phyloP scores from a whole-genome alignment of 176 grass and related monocot species.

The barley (Hordeum vulgare) region DNA sequence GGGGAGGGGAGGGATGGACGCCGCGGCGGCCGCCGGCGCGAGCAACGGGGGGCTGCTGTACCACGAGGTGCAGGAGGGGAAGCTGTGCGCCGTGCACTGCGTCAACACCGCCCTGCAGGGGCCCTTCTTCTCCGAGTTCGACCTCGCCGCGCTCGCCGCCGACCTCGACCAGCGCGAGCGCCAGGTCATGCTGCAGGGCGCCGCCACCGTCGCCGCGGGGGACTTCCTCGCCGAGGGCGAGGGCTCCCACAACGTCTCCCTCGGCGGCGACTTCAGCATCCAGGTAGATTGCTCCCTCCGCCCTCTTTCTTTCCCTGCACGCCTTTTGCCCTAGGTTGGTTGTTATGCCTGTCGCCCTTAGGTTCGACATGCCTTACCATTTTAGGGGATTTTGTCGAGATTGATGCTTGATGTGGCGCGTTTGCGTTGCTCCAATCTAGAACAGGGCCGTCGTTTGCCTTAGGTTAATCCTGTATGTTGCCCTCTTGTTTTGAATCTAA shows the following conservation, averaged over 20 bases:
- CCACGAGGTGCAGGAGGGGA: conserved; percentile 97
- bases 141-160: conserved; percentile 85
- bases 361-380: neutral
- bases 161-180: conserved; percentile 85
- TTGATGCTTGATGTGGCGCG: neutral
- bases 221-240: conserved; percentile 59
- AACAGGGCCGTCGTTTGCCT: neutral
- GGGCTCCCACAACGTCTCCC: conserved; percentile 87
- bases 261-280: conserved; percentile 98
- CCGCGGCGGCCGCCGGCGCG: conserved; percentile 18
- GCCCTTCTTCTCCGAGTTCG: conserved; percentile 99
- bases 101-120: conserved; percentile 95
- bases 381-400: neutral
- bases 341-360: neutral
- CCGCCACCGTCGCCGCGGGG: conserved; percentile 24
- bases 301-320: neutral
- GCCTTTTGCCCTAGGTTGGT: neutral
- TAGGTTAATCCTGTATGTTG: neutral
- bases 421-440: neutral
- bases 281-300: conserved; percentile 39
- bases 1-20: neutral
- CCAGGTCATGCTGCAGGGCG: conserved; percentile 64
- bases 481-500: neutral
- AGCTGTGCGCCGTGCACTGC: conserved; percentile 99
- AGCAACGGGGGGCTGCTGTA: conserved; percentile 95